A percentile compares a stretch with the other conserved stretches of the same genome.
phyloP scores from a whole-genome alignment of 1,284 basidiomycete species.

The Chalciporus sp. region DNA sequence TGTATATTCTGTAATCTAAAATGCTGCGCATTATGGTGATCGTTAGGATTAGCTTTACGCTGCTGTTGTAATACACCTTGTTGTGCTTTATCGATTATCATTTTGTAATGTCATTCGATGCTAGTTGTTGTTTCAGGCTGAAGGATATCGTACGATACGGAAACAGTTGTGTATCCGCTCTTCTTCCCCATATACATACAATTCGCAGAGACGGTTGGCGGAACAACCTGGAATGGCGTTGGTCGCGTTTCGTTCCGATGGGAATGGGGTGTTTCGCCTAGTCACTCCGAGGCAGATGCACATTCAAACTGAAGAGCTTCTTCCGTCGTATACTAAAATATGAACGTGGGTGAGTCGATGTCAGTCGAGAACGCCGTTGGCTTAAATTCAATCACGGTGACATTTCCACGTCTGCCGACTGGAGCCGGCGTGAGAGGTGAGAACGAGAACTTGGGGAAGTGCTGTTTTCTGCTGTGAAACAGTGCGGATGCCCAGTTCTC shows the following conservation, averaged over 20 bases:
- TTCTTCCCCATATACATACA: no score
- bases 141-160: neutral
- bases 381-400: neutral
- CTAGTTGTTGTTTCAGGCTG: no score
- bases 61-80: conserved; percentile 22
- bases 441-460: neutral
- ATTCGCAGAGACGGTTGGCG: no score
- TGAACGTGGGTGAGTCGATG: neutral
- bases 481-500: no score
- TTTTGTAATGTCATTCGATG: conserved; percentile 14
- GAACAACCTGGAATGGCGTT: no score
- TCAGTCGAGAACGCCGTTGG: neutral
- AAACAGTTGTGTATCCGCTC: no score
- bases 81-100: conserved; percentile 6
- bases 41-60: conserved; percentile 13
- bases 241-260: neutral
- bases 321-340: no score
- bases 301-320: no score
- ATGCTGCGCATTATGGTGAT: conserved; percentile 12
- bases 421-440: neutral
- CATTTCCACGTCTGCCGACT: neutral
- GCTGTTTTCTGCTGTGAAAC: no score
- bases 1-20: conserved; percentile 31
- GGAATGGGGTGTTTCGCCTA: neutral
- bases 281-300: neutral